These are phyloP conservation scores for Trypanosoma platydactyli DNA, from an alignment of 208 protist species.

Conservation along the genomic window DNA sequence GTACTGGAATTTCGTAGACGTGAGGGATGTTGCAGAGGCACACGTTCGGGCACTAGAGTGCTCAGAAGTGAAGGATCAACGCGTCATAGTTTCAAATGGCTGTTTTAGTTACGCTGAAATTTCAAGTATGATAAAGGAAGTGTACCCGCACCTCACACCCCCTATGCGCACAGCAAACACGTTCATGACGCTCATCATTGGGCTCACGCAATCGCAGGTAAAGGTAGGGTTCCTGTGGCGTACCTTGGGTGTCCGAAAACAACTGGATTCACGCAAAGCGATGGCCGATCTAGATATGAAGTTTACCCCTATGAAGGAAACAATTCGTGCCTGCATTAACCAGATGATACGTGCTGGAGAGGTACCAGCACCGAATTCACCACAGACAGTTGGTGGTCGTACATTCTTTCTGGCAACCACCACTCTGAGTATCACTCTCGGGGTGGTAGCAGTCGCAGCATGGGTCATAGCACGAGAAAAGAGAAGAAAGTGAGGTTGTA, in stretches of 20 bases:
- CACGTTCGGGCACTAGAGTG: slow-evolving; percentile 81
- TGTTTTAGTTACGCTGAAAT: slow-evolving; percentile 79
- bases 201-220: slow-evolving; percentile 43
- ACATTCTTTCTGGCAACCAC: background rate
- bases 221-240: slow-evolving; percentile 84
- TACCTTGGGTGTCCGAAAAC: slow-evolving; percentile 77
- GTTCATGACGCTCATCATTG: slow-evolving; percentile 76
- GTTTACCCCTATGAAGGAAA: slow-evolving; percentile 81
- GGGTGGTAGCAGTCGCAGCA: slow-evolving; percentile 29
- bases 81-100: slow-evolving; percentile 81
- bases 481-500: slow-evolving; percentile 22
- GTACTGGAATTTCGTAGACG: slow-evolving; percentile 91
- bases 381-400: background rate
- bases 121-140: slow-evolving; percentile 63
- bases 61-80: slow-evolving; percentile 68
- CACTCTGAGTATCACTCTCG: slow-evolving; percentile 21
- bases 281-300: slow-evolving; percentile 53
- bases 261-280: slow-evolving; percentile 61
- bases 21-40: slow-evolving; percentile 86
- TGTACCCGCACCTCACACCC: slow-evolving; percentile 76
- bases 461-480: slow-evolving; percentile 14
- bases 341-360: slow-evolving; percentile 65
- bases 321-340: slow-evolving; percentile 64
- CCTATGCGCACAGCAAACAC: slow-evolving; percentile 77
- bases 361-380: slow-evolving; percentile 28